phyloP scores from a whole-genome alignment of 495 filamentous ascomycete genomes.

The Penicillium fimorum region DNA sequence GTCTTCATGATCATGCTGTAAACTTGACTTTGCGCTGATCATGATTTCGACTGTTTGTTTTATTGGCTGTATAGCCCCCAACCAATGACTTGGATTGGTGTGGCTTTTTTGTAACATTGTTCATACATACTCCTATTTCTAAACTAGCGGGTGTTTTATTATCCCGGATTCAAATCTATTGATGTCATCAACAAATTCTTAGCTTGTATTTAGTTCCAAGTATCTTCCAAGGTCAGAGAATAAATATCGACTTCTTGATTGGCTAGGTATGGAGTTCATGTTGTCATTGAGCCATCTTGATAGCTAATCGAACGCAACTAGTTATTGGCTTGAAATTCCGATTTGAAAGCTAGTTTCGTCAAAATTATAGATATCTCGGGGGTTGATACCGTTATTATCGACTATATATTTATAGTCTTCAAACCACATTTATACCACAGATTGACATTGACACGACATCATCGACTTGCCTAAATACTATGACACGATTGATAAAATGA shows the following conservation, averaged over 20 bases:
- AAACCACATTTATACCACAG: neutral
- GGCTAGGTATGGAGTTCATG: neutral
- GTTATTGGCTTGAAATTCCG: neutral
- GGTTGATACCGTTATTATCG: neutral
- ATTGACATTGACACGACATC: no score
- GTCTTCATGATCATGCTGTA: slow-evolving; percentile 77
- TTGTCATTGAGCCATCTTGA: neutral
- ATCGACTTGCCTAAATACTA: no score
- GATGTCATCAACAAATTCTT: neutral
- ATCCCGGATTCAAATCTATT: neutral
- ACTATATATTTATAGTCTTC: neutral
- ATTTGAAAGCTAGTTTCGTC: neutral
- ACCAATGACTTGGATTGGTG: neutral
- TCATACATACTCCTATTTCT: slow-evolving; percentile 5
- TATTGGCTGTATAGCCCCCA: neutral
- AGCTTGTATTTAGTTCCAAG: neutral
- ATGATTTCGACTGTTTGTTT: neutral
- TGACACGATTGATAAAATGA: no score
- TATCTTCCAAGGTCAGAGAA: neutral
- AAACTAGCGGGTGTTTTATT: slow-evolving; percentile 11
- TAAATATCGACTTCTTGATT: neutral
- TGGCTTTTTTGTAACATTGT: slow-evolving; percentile 11
- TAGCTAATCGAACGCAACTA: neutral
- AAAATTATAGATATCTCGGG: neutral
- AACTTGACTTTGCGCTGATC: slow-evolving; percentile 19